A percentile compares a stretch with the other conserved stretches of the same genome.
Evolutionary conservation across 306 rosid genomes (phyloP).

Genomic region (Potentilla sterilis): DNA sequence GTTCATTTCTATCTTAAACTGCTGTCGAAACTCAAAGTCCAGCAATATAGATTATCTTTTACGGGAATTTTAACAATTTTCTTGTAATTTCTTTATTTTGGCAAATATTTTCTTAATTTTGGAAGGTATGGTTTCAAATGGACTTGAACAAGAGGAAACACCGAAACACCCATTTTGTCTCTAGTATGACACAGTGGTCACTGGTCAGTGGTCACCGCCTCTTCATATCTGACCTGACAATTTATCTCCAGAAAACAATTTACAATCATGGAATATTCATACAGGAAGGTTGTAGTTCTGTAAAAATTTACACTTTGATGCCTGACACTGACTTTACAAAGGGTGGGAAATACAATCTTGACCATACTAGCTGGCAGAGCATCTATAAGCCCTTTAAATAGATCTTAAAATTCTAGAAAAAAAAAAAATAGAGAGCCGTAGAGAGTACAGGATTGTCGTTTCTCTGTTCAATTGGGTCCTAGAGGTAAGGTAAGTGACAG

Average conservation of each 20-base stretch:
- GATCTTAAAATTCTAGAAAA: not conserved
- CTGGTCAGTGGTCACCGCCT: not conserved
- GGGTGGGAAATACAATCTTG: not conserved
- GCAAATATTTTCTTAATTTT: not conserved
- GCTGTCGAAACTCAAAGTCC: not conserved
- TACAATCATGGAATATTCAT: not conserved
- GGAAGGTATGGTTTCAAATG: not conserved
- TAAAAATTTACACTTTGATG: conserved; percentile 11
- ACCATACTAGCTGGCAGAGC: conserved; percentile 9
- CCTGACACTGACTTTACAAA: conserved; percentile 17
- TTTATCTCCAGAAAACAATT: conserved; percentile 11
- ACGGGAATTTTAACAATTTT: not conserved
- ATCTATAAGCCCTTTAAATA: not conserved
- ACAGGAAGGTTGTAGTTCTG: conserved; percentile 12
- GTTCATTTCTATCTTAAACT: not conserved
- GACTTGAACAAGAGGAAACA: conserved; percentile 3
- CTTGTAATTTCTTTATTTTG: not conserved
- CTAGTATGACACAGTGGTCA: not conserved
- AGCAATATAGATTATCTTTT: not conserved
- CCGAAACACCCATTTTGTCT: conserved; percentile 4
- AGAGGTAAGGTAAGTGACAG: conserved; percentile 6
- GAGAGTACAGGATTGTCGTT: not conserved
- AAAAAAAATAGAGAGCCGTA: not conserved
- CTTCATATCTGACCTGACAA: not conserved
- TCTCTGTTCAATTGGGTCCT: conserved; percentile 17